These are phyloP conservation scores for Solanum aculeatissimum DNA, from an alignment of 305 asterid species.

Conservation along the genomic window DNA sequence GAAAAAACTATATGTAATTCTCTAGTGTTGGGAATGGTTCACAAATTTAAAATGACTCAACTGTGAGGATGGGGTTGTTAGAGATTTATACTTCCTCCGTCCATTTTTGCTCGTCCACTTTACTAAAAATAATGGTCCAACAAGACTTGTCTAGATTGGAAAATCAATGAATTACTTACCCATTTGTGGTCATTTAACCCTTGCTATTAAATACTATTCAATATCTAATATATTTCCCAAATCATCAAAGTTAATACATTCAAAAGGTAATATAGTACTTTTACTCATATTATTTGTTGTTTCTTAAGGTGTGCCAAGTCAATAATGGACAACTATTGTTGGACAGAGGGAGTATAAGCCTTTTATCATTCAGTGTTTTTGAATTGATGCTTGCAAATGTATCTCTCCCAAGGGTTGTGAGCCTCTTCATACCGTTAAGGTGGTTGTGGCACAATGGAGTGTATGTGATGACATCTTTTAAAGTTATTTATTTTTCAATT, in stretches of 20 bases:
- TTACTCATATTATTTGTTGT: too few species aligned
- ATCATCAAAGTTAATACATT: too few species aligned
- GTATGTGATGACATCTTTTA: background rate
- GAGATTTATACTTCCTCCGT: background rate
- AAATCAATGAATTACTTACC: too few species aligned
- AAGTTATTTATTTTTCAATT: background rate
- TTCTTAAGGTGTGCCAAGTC: too few species aligned
- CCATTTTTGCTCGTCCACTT: too few species aligned
- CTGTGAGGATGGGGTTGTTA: background rate
- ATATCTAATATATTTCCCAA: too few species aligned
- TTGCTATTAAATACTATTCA: too few species aligned
- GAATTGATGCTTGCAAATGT: background rate
- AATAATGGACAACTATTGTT: too few species aligned
- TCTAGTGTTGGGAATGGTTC: background rate
- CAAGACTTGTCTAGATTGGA: too few species aligned
- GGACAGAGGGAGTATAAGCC: background rate
- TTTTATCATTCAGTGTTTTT: background rate
- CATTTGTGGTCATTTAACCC: too few species aligned
- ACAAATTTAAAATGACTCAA: background rate
- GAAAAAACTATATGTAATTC: background rate
- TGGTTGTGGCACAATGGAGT: background rate
- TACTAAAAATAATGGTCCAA: too few species aligned
- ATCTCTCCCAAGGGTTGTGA: background rate
- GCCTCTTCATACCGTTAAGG: background rate
- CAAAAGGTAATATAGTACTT: too few species aligned